phyloP scores from a whole-genome alignment of 2,329 filamentous ascomycete species.

The Xylaria polymorpha region DNA sequence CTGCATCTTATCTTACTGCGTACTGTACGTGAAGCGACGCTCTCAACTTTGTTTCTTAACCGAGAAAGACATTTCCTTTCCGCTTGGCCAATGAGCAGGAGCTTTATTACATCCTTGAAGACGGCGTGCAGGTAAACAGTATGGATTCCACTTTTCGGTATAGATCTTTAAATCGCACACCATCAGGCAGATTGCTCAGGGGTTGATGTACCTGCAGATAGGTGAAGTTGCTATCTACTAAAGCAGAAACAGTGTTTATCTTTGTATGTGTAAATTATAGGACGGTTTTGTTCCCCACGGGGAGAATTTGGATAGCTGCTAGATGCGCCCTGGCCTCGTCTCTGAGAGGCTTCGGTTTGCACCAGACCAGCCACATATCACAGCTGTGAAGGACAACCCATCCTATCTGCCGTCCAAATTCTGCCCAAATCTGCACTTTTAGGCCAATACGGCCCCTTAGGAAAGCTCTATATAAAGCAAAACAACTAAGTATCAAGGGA shows the following conservation, averaged over 20 bases:
- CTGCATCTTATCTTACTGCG: not conserved
- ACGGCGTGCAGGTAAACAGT: not conserved
- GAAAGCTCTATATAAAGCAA: not conserved
- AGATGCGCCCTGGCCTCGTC: not conserved
- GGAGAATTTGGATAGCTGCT: not conserved
- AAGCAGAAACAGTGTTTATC: too few species aligned
- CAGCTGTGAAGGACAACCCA: not conserved
- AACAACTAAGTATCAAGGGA: not conserved
- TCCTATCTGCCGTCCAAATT: not conserved
- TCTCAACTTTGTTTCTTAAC: not conserved
- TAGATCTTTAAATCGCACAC: too few species aligned
- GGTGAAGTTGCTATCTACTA: too few species aligned
- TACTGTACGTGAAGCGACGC: too few species aligned
- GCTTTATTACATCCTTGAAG: not conserved
- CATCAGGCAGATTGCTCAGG: too few species aligned
- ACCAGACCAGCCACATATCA: not conserved
- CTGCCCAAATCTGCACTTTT: not conserved
- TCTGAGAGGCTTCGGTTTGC: not conserved
- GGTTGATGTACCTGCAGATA: too few species aligned
- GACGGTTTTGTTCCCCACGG: not conserved
- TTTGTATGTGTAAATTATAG: too few species aligned
- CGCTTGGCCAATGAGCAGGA: conserved; percentile 9
- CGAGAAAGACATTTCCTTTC: conserved; percentile 1
- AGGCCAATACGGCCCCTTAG: not conserved
- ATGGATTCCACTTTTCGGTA: too few species aligned